Evolutionary conservation across 768 basidiomycete genomes (phyloP).

Genomic region (Kwoniella sp.): DNA sequence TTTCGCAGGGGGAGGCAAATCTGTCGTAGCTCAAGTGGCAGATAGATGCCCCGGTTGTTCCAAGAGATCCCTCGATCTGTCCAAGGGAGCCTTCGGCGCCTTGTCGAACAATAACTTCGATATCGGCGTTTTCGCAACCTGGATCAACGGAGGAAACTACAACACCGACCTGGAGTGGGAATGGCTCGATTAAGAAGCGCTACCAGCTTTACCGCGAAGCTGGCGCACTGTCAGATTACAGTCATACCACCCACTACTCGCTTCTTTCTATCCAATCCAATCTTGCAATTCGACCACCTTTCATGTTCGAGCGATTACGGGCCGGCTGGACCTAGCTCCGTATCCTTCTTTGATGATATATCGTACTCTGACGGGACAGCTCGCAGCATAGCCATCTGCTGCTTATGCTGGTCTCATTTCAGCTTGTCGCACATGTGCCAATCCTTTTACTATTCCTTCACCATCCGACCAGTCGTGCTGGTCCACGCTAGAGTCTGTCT

Average conservation of each 20-base stretch:
- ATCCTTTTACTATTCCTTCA: no score
- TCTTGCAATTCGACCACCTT: no score
- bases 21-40: conserved; percentile 35
- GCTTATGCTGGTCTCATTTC: no score
- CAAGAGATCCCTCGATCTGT: conserved; percentile 45
- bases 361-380: neutral
- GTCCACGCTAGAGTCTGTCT: neutral
- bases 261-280: no score
- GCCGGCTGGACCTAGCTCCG: neutral
- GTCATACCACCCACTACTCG: no score
- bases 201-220: neutral
- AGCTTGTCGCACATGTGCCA: no score
- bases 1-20: conserved; percentile 33
- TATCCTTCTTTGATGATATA: neutral
- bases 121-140: conserved; percentile 24
- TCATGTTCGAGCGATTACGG: no score
- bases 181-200: conserved; percentile 18
- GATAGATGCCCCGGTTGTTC: conserved; percentile 48
- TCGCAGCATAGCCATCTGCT: no score
- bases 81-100: conserved; percentile 36
- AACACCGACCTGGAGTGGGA: conserved; percentile 21
- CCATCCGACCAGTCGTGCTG: neutral
- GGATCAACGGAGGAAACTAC: conserved; percentile 22
- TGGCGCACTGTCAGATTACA: no score
- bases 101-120: conserved; percentile 23